Conservation (phyloP, 1,139 yeast genomes). For the Candida tunisiensis region DNA sequence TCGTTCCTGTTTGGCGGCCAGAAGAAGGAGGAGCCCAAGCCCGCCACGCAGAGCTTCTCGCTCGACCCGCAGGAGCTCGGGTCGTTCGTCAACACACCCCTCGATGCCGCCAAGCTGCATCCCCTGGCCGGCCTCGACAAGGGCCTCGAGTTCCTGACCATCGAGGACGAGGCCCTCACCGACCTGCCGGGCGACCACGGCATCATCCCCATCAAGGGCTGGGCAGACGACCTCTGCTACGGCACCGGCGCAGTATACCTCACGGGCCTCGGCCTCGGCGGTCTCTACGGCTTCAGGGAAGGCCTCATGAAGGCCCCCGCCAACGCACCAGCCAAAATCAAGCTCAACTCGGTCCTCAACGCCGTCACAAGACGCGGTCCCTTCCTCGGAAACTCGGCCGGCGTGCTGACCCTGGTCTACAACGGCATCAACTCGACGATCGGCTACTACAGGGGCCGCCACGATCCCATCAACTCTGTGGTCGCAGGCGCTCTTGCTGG, state of each 20-base stretch:
- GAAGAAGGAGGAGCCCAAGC: slow-evolving; percentile 15
- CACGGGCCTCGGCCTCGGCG: slow-evolving; percentile 70
- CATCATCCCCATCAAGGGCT: slow-evolving; percentile 82
- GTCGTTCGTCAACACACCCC: slow-evolving; percentile 40
- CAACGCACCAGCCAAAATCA: slow-evolving; percentile 56
- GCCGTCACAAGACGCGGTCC: slow-evolving; percentile 94
- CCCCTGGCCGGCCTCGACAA: slow-evolving; percentile 84
- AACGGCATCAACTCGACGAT: slow-evolving; percentile 68
- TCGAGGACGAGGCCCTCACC: slow-evolving; percentile 69
- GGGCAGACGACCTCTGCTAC: slow-evolving; percentile 94
- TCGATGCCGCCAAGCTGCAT: slow-evolving; percentile 65
- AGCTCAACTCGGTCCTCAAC: slow-evolving; percentile 78
- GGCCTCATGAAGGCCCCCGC: slow-evolving; percentile 67
- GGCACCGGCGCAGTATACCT: slow-evolving; percentile 94
- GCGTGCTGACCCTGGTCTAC: slow-evolving; percentile 80
- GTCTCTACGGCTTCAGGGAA: slow-evolving; percentile 73
- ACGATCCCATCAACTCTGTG: slow-evolving; percentile 68
- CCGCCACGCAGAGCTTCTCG: slow-evolving; percentile 14
- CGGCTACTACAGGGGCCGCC: slow-evolving; percentile 59
- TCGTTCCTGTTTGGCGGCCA: slow-evolving; percentile 59
- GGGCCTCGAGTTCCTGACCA: slow-evolving; percentile 77
- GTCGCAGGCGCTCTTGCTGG: slow-evolving; percentile 89
- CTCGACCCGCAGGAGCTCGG: slow-evolving; percentile 46
- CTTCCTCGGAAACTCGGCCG: slow-evolving; percentile 84
- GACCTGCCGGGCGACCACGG: slow-evolving; percentile 79